Base-by-base conservation (phyloP, 2,329 filamentous ascomycete species). In the Malbranchea cinnamomea region DNA sequence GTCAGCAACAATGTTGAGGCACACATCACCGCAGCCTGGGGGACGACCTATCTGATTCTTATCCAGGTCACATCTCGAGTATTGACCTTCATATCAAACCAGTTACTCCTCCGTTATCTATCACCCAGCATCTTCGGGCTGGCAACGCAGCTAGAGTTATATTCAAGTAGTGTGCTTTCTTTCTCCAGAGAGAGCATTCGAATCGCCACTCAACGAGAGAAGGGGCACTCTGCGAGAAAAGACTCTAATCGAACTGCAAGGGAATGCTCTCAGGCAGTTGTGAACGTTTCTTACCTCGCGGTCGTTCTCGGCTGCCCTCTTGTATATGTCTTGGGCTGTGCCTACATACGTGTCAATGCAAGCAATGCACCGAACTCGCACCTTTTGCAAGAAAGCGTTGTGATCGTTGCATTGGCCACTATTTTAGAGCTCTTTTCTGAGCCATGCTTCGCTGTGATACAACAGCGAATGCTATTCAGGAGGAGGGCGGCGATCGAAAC, bases 161-260 rank as follows among this genome's bases (percentile, higher is more conserved):
- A 85, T 53, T 85, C 87, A 36, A 78, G 92, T 25, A 83, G 84
- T 0, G 76, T 91, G n/a, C 67, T 98, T 1, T 94, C 92, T 54
- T 95, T 98, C 47, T 79, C 89, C 0, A 71, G 89, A 22, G 89
- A 98, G 56, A 87, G 79, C 45, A 60, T 95, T 28, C 77, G 89
- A 10, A 78, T 93, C n/a, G 84, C 87, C 15, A 71, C 93, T 20
- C 87, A 95, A 56, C 69, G 89, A 30, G 79, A 85, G 42, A 41
- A 54, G n/a, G 49, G 54, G n/a, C 18, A 23, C 38, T 42, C n/a
- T 41, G 41, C 4, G 4, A 18, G 26, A 34, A 27, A 26, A 28
- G 17, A 23, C 16, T 14, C 38, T 5, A 23, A 30, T 21, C 23
- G 31, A 31, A 41, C 28, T 32, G 34, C 23, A 30, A 36, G 27